Conservation (phyloP, 2,329 filamentous ascomycete species). For the Neofusicoccum cordaticola region DNA sequence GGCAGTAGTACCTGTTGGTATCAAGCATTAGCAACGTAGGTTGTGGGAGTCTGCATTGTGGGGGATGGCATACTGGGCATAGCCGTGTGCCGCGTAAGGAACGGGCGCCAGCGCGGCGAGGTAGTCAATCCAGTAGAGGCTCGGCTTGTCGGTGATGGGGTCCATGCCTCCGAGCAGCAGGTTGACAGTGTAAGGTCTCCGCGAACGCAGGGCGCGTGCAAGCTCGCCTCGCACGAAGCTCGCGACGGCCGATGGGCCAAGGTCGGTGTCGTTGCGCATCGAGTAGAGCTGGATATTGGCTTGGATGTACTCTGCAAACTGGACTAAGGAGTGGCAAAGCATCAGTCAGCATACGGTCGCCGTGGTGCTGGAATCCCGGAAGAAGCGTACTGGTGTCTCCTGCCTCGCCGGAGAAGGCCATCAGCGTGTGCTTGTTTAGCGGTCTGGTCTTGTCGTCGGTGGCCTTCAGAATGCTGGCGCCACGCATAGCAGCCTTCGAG, state of each 20-base stretch:
- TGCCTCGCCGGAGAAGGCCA: slow-evolving; percentile 94
- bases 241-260: slow-evolving; percentile 83
- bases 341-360: slow-evolving; percentile 21
- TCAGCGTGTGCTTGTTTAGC: slow-evolving; percentile 89
- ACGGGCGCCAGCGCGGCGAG: slow-evolving; percentile 82
- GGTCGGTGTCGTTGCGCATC: slow-evolving; percentile 94
- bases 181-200: slow-evolving; percentile 96
- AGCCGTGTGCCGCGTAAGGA: slow-evolving; percentile 95
- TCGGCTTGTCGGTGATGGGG: slow-evolving; percentile 84
- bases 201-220: slow-evolving; percentile 82
- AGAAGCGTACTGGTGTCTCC: slow-evolving; percentile 76
- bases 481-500: slow-evolving; percentile 97
- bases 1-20: slow-evolving; percentile 81
- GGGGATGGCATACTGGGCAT: slow-evolving; percentile 72
- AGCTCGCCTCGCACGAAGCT: slow-evolving; percentile 94
- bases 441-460: slow-evolving; percentile 93
- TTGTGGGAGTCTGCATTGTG: too few relatives aligned
- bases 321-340: slow-evolving; percentile 57
- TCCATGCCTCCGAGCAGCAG: slow-evolving; percentile 92
- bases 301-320: slow-evolving; percentile 99
- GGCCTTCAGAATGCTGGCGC: slow-evolving; percentile 91
- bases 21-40: neutral
- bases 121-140: slow-evolving; percentile 96
- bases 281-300: slow-evolving; percentile 97
- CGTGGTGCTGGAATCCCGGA: neutral